These are phyloP conservation scores for Fagopyrum tataricum DNA, from an alignment of 148 eudicot species.

Conservation along the genomic window DNA sequence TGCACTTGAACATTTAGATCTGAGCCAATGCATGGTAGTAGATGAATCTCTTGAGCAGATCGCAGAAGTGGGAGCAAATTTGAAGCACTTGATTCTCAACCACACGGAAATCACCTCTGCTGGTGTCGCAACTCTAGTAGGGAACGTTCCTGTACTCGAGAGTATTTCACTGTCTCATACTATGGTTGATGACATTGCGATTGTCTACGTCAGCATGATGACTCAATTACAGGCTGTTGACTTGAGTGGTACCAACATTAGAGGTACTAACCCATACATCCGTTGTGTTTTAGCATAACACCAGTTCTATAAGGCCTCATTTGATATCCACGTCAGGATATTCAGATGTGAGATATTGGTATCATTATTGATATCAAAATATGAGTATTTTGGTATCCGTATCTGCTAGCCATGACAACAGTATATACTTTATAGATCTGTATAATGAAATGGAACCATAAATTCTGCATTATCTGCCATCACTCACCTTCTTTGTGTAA, in stretches of 20 bases:
- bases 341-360: background rate
- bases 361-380: too few relatives aligned
- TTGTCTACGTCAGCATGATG: conserved; percentile 61
- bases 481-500: background rate
- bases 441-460: too few relatives aligned
- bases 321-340: background rate
- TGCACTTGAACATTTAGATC: conserved; percentile 57
- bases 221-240: conserved; percentile 59
- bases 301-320: too few relatives aligned
- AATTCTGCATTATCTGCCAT: background rate
- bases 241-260: conserved; percentile 57
- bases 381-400: too few relatives aligned
- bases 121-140: conserved; percentile 66
- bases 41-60: conserved; percentile 46
- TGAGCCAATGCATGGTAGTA: conserved; percentile 40
- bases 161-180: conserved; percentile 15
- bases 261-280: conserved; percentile 35
- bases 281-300: too few relatives aligned
- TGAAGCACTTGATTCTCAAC: conserved; percentile 61
- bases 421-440: too few relatives aligned
- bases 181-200: conserved; percentile 40
- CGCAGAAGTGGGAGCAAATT: conserved; percentile 41
- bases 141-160: conserved; percentile 61
- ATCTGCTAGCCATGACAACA: too few relatives aligned
- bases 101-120: conserved; percentile 56